Evolutionary conservation across 192 early-diverging fungal genomes (phyloP).

Genomic region (Physocladia obscura): DNA sequence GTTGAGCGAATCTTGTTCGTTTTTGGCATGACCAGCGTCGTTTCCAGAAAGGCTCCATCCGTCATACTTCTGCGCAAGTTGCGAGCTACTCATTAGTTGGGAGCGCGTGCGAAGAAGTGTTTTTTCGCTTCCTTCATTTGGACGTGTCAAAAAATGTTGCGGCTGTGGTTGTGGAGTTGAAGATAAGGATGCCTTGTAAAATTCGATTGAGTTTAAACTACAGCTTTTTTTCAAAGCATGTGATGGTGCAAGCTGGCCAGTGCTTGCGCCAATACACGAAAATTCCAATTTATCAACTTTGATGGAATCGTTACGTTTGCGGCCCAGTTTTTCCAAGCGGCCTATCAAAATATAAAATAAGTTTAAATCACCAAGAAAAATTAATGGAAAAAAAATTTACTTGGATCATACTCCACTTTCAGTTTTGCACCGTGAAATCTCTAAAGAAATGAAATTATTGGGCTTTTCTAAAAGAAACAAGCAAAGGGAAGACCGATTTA

Average conservation of each 20-base stretch:
- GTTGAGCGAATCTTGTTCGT: not conserved
- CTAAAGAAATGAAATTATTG: not conserved
- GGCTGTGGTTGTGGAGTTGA: too few species aligned
- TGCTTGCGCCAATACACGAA: not conserved
- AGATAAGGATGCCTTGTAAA: not conserved
- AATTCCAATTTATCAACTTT: not conserved
- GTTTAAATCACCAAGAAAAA: not conserved
- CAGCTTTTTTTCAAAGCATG: constrained; percentile 18
- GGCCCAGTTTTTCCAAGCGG: constrained; percentile 9
- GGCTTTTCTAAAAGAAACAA: not conserved
- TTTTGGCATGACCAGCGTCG: not conserved
- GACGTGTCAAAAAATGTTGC: too few species aligned
- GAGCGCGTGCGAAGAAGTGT: not conserved
- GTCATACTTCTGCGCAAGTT: constrained; percentile 5
- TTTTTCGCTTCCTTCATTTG: not conserved
- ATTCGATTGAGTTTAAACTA: constrained; percentile 15
- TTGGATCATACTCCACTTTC: constrained; percentile 26
- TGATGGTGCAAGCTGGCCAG: not conserved
- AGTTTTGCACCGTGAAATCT: constrained; percentile 15
- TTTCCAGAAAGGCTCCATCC: not conserved
- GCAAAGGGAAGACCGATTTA: too few species aligned
- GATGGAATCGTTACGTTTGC: not conserved
- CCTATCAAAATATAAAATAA: too few species aligned
- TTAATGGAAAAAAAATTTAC: not conserved
- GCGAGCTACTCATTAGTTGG: not conserved